Evolutionary conservation across 306 rosid species (phyloP).

Genomic region (Crataegus laevigata): DNA sequence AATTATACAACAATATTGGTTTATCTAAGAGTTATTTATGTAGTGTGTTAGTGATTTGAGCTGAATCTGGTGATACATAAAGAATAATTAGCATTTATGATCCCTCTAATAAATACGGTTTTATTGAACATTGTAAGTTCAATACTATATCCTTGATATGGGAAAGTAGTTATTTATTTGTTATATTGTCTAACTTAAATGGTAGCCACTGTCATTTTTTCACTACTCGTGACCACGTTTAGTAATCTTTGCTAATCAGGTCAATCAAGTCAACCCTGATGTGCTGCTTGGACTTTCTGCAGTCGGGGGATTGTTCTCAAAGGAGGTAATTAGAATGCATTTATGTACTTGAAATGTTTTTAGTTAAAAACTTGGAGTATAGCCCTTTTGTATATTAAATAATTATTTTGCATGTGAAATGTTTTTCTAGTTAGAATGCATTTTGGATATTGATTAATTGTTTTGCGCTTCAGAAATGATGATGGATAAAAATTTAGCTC

Average conservation of each 20-base stretch:
- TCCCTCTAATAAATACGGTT: background rate
- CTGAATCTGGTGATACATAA: background rate
- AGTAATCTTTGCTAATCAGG: conserved; percentile 48
- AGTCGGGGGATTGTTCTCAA: conserved; percentile 93
- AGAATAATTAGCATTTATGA: background rate
- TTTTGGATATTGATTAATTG: background rate
- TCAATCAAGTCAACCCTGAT: conserved; percentile 89
- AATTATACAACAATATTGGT: background rate
- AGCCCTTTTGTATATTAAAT: background rate
- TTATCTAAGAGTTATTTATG: background rate
- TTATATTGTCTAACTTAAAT: background rate
- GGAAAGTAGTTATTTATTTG: background rate
- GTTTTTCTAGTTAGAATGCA: too few species aligned
- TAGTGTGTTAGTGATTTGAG: too few species aligned
- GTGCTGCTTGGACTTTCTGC: conserved; percentile 99
- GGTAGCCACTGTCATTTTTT: background rate
- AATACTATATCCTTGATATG: background rate
- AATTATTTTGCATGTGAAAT: background rate
- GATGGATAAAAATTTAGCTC: background rate
- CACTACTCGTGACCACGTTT: conserved; percentile 5
- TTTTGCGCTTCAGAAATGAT: background rate
- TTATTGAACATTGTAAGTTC: background rate
- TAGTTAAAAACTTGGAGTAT: background rate
- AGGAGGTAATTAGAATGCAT: conserved; percentile 52
- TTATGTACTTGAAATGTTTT: background rate